Conservation (phyloP, 805 yeast genomes). For the Myxozyma sirexii region DNA sequence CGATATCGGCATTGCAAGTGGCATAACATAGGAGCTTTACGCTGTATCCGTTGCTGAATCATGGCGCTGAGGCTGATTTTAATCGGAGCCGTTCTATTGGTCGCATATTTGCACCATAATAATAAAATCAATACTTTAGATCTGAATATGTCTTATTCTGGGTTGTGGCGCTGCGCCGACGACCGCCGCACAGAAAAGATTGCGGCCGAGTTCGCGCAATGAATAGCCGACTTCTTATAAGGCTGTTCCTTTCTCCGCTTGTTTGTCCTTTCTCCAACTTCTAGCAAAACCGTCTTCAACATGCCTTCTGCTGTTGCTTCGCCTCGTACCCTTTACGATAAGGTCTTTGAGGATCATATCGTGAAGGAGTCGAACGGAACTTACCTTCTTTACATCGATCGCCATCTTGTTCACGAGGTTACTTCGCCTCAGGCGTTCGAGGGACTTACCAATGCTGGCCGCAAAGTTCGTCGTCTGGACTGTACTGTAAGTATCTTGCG, state of each 20-base stretch:
- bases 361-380: constrained; percentile 90
- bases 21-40: not conserved
- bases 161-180: not conserved
- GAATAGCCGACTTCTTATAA: not conserved
- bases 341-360: constrained; percentile 91
- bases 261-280: not conserved
- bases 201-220: constrained; percentile 8
- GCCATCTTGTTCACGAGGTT: constrained; percentile 97
- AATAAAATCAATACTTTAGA: not conserved
- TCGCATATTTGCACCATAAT: not conserved
- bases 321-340: constrained; percentile 87
- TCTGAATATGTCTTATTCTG: not conserved
- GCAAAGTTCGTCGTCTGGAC: constrained; percentile 78
- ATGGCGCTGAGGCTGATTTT: not conserved
- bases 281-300: not conserved
- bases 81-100: constrained; percentile 3
- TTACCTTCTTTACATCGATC: constrained; percentile 84
- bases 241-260: not conserved
- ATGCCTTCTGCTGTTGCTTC: constrained; percentile 43
- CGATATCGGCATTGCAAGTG: constrained; percentile 4
- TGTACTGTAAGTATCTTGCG: constrained; percentile 32
- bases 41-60: not conserved
- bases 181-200: constrained; percentile 11
- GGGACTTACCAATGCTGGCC: constrained; percentile 84
- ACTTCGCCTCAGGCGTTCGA: constrained; percentile 99